Evolutionary conservation across 129 eudicot genomes (phyloP), one percentile per base, ranked within the genome.

Genomic region (Pulicaria dysenterica): DNA sequence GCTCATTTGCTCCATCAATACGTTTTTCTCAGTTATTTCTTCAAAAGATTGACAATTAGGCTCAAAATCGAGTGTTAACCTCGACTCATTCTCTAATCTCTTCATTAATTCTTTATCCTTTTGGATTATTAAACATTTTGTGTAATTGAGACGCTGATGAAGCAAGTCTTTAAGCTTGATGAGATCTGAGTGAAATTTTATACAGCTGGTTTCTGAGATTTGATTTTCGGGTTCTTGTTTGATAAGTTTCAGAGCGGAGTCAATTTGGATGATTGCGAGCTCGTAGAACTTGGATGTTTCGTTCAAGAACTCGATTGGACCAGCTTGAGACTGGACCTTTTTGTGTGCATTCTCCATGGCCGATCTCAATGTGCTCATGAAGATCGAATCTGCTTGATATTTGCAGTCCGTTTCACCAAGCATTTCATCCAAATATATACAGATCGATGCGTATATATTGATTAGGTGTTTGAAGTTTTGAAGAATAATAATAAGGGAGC

Each of bases 271-370:
- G 17, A 86, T 74, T 13, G 93, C 88, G 0, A 91, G 82, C 59
- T 91, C 92, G 44, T 83, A 91, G 72, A 91, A 86, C 53, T 77
- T 88, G 14, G 96, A 85, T 76, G 84, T 65, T 36, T 82, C 87
- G 36, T 75, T 84, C 34, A 88, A 40, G 72, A 81, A 82, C 51
- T 82, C 87, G 7, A 91, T 78, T 0, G 86, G 82, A 6, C 84
- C 82, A 11, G 81, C 87, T 68, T 34, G 55, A 2, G 80, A 82
- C 38, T 78, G 82, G 14, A 84, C 79, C 36, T 77, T 86, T 15
- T 79, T 82, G 14, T 91, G 91, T 40, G 91, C 90, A 70, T 83
- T 77, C 39, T 84, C 85, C 88, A 88, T 82, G 56, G 92, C 84
- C 7, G 88, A 77, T 78, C 89, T 81, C 16, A 91, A 41, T 41